Conservation (phyloP, 1,284 basidiomycete species). For the Psilocybe mexicana region DNA sequence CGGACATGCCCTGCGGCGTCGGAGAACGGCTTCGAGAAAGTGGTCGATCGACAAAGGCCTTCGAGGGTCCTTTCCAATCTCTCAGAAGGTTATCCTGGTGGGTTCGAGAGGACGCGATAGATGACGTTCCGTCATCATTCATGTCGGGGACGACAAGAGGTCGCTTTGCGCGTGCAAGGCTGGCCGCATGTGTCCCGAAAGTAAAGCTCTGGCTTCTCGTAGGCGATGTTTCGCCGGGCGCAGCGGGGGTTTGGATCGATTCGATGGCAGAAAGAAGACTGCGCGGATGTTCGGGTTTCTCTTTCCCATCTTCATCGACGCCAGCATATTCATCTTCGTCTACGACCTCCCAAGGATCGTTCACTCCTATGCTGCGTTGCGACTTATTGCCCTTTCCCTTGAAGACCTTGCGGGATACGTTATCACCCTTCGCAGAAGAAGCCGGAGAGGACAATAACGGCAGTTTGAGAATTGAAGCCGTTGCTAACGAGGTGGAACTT, state of each 20-base stretch:
- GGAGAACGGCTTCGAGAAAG: conserved; percentile 14
- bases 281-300: conserved; percentile 16
- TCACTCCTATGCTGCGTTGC: conserved; percentile 24
- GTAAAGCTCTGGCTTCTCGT: conserved; percentile 30
- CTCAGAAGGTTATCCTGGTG: conserved; percentile 22
- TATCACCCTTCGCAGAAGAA: conserved; percentile 23
- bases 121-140: not conserved
- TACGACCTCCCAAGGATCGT: conserved; percentile 42
- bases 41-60: conserved; percentile 22
- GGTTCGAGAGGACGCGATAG: not conserved
- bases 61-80: conserved; percentile 26
- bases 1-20: conserved; percentile 3
- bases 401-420: conserved; percentile 32
- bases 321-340: conserved; percentile 20
- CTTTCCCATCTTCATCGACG: conserved; percentile 13
- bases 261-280: conserved; percentile 30
- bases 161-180: conserved; percentile 3
- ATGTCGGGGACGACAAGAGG: conserved; percentile 5
- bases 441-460: conserved; percentile 26
- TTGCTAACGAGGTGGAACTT: conserved; percentile 41
- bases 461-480: conserved; percentile 32
- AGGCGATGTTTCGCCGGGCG: conserved; percentile 22
- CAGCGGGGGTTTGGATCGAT: conserved; percentile 16
- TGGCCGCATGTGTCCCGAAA: conserved; percentile 17
- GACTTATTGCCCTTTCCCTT: conserved; percentile 34